phyloP scores from a whole-genome alignment of 2,329 filamentous ascomycete genomes.

The Claviceps sp. region DNA sequence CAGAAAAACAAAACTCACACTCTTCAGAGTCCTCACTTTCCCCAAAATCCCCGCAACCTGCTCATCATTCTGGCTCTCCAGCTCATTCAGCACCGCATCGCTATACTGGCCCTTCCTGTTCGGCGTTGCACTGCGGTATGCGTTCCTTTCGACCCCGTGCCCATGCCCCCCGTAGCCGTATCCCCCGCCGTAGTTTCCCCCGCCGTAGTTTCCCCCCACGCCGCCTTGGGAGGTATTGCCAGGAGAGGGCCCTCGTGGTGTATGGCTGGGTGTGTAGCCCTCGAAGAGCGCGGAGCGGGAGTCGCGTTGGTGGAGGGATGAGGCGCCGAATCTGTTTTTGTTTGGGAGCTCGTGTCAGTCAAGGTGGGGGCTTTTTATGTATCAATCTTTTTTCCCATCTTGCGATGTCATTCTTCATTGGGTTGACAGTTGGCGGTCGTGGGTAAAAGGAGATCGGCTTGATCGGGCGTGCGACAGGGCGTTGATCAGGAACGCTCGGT shows the following conservation, averaged over 20 bases:
- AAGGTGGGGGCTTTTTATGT: not conserved
- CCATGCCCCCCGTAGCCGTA: slow-evolving; percentile 32
- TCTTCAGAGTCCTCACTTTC: slow-evolving; percentile 81
- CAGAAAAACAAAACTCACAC: slow-evolving; percentile 42
- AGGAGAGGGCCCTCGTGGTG: slow-evolving; percentile 20
- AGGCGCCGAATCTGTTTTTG: slow-evolving; percentile 49
- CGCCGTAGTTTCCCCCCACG: no score
- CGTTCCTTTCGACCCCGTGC: slow-evolving; percentile 16
- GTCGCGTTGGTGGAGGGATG: slow-evolving; percentile 60
- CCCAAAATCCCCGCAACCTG: slow-evolving; percentile 82
- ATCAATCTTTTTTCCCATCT: no score
- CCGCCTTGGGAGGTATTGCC: slow-evolving; percentile 1
- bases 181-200: not conserved
- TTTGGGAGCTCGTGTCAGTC: not conserved
- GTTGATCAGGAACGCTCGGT: not conserved
- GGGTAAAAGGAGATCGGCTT: not conserved
- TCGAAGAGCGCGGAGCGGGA: slow-evolving; percentile 62
- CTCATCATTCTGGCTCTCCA: slow-evolving; percentile 90
- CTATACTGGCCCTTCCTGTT: slow-evolving; percentile 81
- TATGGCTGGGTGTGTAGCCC: slow-evolving; percentile 46
- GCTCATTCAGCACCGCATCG: slow-evolving; percentile 77
- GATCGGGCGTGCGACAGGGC: not conserved
- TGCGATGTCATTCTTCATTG: no score
- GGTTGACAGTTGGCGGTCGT: not conserved
- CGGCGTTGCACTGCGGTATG: slow-evolving; percentile 56